Evolutionary conservation across 176 grass and related monocot species (phyloP), one percentile per base, ranked within the genome.

Genomic region (Rhipidocladum racemiflorum): DNA sequence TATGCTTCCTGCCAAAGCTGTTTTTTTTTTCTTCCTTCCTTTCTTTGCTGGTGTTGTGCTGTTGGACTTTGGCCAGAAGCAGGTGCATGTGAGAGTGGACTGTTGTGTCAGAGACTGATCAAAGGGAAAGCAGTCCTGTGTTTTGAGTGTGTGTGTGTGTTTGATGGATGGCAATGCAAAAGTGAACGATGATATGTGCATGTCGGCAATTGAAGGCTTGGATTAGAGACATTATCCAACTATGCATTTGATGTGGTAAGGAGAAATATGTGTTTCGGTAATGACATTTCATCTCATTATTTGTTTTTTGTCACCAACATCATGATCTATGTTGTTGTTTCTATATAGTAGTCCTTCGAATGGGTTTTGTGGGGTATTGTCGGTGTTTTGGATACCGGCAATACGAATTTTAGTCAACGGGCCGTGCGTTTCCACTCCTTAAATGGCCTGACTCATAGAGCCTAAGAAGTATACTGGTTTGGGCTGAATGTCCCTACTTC

Each of bases 171-270:
- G 81, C 57, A 59, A 44, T 81, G 83, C 87, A 81, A 20, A 20
- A 42, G 64, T 54, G 38, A 82, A 86, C 82, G 83, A 86, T 89
- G 88, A 46, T 72, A 81, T 82, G 78, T 42, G 40, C 61, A 65
- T 82, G 88, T 89, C 78, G 83, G 72, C 78, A 89, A 57, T 25
- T 55, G 8, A 75, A 84, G 61, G 49, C 72, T 81, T 81, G 83
- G n/a, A 62, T 64, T 50, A 5, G 42, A 85, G 63, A 38, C 38
- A 9, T 9, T 21, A 72, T 83, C 64, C 72, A 65, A 61, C 70
- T 18, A 45, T 81, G 76, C 28, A 60, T 74, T 20, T 75, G 76
- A 49, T 84, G 49, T 7, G 68, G 23, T 50, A 39, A 73, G 18
- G 29, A 28, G 18, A 87, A 71, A 60, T 56, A 48, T 56, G 74